phyloP scores from a whole-genome alignment of 2,329 filamentous ascomycete genomes.

The Ascochyta fabae region DNA sequence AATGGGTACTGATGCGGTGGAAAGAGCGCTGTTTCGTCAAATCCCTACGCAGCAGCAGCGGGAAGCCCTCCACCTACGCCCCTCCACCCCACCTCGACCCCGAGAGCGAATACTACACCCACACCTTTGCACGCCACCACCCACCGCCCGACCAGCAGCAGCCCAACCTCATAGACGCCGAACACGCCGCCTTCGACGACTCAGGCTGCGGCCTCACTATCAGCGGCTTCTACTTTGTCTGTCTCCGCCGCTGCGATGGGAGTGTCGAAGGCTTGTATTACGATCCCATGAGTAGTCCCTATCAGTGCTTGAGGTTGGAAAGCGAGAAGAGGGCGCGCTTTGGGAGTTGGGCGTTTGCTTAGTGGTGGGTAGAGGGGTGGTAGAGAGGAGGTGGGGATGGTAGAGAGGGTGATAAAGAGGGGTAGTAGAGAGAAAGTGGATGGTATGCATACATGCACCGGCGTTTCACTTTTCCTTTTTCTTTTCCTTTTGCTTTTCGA shows the following conservation, averaged over 20 bases:
- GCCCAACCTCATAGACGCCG: constrained; percentile 17
- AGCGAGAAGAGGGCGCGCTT: constrained; percentile 45
- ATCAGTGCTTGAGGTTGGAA: constrained; percentile 58
- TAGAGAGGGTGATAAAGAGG: no score
- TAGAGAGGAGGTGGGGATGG: neutral
- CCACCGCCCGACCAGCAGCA: neutral
- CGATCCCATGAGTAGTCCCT: constrained; percentile 61
- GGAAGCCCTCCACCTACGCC: constrained; percentile 8
- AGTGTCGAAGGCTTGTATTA: constrained; percentile 60
- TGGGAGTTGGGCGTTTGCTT: constrained; percentile 48
- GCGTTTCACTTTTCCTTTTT: no score
- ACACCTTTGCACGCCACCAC: constrained; percentile 7
- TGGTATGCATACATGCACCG: no score
- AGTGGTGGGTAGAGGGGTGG: neutral
- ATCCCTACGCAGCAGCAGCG: constrained; percentile 30
- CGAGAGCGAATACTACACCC: constrained; percentile 1
- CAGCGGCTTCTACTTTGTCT: constrained; percentile 62
- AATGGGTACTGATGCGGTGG: constrained; percentile 65
- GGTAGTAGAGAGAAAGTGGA: no score
- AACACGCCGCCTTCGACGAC: constrained; percentile 40
- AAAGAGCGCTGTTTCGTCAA: constrained; percentile 61
- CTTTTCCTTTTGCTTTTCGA: no score
- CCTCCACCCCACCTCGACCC: neutral
- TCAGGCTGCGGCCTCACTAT: constrained; percentile 58
- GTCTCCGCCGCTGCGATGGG: constrained; percentile 55